These are phyloP conservation scores for Polygonum aviculare DNA, from an alignment of 148 eudicot species.

Conservation along the genomic window DNA sequence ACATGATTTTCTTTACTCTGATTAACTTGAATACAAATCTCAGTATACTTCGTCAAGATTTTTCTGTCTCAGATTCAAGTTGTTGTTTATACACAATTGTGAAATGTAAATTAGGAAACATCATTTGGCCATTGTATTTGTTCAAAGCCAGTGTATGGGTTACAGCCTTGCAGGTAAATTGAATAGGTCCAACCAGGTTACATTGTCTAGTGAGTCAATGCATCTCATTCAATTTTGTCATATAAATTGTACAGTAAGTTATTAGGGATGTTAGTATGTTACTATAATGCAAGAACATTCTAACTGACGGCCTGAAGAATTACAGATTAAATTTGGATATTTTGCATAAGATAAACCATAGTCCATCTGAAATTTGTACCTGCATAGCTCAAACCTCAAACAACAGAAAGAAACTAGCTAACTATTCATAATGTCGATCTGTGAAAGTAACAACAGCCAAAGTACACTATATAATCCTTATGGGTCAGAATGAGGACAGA, in stretches of 20 bases:
- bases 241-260: too few species aligned
- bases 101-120: too few species aligned
- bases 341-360: background rate
- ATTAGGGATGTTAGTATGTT: too few species aligned
- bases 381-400: background rate
- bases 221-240: too few species aligned
- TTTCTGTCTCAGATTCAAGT: background rate
- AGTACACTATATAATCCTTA: background rate
- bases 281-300: background rate
- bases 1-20: background rate
- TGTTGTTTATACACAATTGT: background rate
- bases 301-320: background rate
- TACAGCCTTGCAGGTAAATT: background rate
- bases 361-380: background rate
- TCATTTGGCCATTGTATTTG: too few species aligned
- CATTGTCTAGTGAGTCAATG: too few species aligned
- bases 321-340: too few species aligned
- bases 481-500: slow-evolving; percentile 3
- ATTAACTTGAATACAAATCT: background rate
- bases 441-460: background rate
- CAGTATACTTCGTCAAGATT: background rate
- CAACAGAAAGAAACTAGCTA: background rate
- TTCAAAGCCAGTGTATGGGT: too few species aligned
- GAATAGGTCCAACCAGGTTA: too few species aligned
- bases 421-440: background rate